Conservation (phyloP, 2,329 filamentous ascomycete genomes). For the Cercospora sp. region DNA sequence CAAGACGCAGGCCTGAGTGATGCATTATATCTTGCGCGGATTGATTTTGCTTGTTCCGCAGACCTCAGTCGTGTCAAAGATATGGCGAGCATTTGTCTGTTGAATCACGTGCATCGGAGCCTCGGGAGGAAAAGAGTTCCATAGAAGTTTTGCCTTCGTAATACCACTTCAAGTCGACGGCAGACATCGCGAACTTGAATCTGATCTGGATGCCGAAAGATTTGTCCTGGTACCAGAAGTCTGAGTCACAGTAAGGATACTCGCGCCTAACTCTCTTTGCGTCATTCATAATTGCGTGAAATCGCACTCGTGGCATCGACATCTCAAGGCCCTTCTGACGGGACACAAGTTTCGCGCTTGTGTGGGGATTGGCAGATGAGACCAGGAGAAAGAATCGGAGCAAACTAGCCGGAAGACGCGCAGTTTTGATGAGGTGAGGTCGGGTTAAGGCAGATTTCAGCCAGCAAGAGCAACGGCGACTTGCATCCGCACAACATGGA, state of each 20-base stretch:
- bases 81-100: not conserved
- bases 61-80: not conserved
- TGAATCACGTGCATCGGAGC: not conserved
- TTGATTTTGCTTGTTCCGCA: not conserved
- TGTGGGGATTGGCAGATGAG: not conserved
- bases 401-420: not conserved
- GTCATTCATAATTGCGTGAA: not conserved
- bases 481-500: slow-evolving; percentile 27
- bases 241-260: not conserved
- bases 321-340: not conserved
- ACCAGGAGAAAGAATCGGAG: not conserved
- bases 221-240: not conserved
- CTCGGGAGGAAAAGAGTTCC: not conserved
- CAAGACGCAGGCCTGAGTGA: not conserved
- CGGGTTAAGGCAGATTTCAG: not conserved
- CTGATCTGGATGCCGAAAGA: not conserved
- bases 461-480: not conserved
- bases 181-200: not conserved
- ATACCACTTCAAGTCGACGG: not conserved
- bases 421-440: not conserved
- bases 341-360: not conserved
- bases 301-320: not conserved
- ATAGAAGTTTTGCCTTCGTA: not conserved
- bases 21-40: not conserved
- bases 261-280: not conserved